phyloP scores from a whole-genome alignment of 371 early-diverging fungal genomes.

The Lichtheimia corymbifera region DNA sequence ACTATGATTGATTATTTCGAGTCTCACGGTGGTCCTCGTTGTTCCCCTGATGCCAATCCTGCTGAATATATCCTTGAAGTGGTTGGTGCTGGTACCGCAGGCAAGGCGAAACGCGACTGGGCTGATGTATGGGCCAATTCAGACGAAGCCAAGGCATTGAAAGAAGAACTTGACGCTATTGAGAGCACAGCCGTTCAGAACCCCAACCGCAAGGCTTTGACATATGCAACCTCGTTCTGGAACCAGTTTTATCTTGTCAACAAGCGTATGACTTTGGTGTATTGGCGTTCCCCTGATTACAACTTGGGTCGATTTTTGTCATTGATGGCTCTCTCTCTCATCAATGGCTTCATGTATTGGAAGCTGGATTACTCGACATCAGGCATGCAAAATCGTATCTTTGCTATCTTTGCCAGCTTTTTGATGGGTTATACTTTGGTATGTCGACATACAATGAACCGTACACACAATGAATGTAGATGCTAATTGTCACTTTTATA shows the following conservation, averaged over 20 bases:
- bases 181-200: constrained; percentile 17
- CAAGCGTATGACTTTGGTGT: constrained; percentile 50
- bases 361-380: constrained; percentile 45
- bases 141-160: constrained; percentile 24
- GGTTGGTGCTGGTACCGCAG: neutral
- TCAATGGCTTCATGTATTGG: constrained; percentile 62
- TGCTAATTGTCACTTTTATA: no score
- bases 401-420: constrained; percentile 65
- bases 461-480: no score
- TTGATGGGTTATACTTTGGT: constrained; percentile 39
- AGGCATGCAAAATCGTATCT: constrained; percentile 66
- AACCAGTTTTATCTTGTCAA: constrained; percentile 46
- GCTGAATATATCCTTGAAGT: constrained; percentile 74
- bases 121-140: constrained; percentile 51
- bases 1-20: constrained; percentile 66
- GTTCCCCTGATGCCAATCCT: constrained; percentile 61
- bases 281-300: constrained; percentile 63
- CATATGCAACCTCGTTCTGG: constrained; percentile 35
- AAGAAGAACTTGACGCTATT: constrained; percentile 26
- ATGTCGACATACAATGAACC: no score
- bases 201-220: constrained; percentile 16
- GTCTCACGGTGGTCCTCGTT: constrained; percentile 54
- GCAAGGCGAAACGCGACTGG: constrained; percentile 54
- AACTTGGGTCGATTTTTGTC: constrained; percentile 57
- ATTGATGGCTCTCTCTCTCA: constrained; percentile 41